These are phyloP conservation scores for Dictyostelium intermedium DNA, from an alignment of 78 protist species.

Conservation along the genomic window DNA sequence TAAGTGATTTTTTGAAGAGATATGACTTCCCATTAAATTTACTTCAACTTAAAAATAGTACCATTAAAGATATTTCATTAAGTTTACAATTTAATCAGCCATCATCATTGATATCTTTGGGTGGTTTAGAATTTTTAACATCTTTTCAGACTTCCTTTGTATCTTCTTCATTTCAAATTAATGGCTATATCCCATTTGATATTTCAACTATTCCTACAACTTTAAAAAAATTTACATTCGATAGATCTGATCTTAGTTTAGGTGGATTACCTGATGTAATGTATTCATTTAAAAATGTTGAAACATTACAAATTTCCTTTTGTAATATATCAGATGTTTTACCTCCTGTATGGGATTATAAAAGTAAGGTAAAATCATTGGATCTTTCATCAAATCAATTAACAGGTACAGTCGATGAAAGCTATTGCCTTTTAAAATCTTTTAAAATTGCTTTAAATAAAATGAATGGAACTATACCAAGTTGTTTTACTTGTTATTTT, in stretches of 20 bases:
- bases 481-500: background rate
- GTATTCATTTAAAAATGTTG: background rate
- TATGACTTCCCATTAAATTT: too few relatives aligned
- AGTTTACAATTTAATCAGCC: too few relatives aligned
- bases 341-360: background rate
- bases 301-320: background rate
- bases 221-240: background rate
- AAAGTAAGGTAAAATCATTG: background rate
- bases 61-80: too few relatives aligned
- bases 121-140: too few relatives aligned
- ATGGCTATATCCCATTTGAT: background rate
- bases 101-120: too few relatives aligned
- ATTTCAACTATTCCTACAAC: background rate
- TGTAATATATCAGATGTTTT: background rate
- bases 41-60: too few relatives aligned
- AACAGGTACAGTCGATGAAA: background rate
- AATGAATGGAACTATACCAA: background rate
- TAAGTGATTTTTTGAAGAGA: too few relatives aligned
- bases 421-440: background rate
- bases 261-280: background rate
- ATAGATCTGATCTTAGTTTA: background rate
- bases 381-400: background rate
- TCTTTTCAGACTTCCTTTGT: too few relatives aligned
- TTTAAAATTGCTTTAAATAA: background rate
- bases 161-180: background rate